phyloP scores from a whole-genome alignment of 2,329 filamentous ascomycete genomes.

The Sclerotinia subarctica region DNA sequence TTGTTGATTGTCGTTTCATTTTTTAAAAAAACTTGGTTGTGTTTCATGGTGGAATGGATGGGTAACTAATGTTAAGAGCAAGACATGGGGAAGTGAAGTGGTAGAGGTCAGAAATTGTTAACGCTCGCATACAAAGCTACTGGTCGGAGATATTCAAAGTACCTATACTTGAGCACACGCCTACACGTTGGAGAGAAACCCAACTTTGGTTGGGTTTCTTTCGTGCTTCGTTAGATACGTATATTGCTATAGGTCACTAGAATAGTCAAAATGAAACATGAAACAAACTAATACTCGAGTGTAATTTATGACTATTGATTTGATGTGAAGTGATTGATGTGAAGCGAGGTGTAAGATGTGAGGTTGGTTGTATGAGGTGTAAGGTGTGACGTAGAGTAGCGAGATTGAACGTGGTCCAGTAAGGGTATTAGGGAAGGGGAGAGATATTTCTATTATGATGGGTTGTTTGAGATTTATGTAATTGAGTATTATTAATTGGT shows the following conservation, averaged over 20 bases:
- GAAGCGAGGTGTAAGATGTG: background rate
- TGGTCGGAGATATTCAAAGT: background rate
- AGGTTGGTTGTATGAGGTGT: background rate
- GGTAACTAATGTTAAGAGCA: slow-evolving; percentile 4
- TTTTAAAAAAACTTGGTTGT: slow-evolving; percentile 12
- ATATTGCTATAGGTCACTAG: slow-evolving; percentile 5
- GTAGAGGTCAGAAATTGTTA: slow-evolving; percentile 4
- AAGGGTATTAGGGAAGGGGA: no score
- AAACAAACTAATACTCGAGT: background rate
- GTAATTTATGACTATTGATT: background rate
- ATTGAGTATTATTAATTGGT: no score
- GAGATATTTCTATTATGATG: no score
- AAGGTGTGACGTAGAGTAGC: no score
- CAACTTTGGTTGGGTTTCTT: background rate
- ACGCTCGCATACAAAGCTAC: slow-evolving; percentile 4
- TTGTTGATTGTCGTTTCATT: slow-evolving; percentile 15
- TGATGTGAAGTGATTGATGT: background rate
- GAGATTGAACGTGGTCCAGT: no score
- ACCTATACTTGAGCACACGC: background rate
- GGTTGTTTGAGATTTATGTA: no score
- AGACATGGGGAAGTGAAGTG: background rate
- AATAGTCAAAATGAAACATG: slow-evolving; percentile 14
- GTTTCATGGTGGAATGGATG: slow-evolving; percentile 9
- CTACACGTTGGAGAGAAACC: background rate
- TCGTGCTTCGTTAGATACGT: background rate